Evolutionary conservation across 2,329 filamentous ascomycete species (phyloP), one percentile per base, ranked within the genome.

Genomic region (Aspergillus oerlinghausenensis): DNA sequence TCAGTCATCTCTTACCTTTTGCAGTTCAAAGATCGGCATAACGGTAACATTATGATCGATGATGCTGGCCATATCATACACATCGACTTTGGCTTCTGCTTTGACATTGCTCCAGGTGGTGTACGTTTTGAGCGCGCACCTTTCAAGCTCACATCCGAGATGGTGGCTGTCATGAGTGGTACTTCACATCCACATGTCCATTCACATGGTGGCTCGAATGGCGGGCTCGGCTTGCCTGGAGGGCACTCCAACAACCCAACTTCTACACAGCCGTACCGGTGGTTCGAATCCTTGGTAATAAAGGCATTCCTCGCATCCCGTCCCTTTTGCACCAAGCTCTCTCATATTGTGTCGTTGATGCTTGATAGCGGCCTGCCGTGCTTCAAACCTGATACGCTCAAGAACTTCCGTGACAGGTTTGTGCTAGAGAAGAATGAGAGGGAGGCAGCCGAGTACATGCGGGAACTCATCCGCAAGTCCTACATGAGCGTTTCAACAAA

Each of bases 21-120:
- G 40, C 95, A 99, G 70, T 97, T 99, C 86, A 99, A 99, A 75
- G 94, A 99, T 72, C 88, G 94, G 3, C 94, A 99, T 78, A 99
- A 99, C 73, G 94, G 94, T 60, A 99, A 99, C 79, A 99, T 99
- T 79, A 99, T 99, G 95, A 87, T 99, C 61, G 93, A 99, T 73
- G 93, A 97, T 68, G 90, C 89, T 0, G 94, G 95, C 3, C 94
- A 99, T 75, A 96, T 99, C 68, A 84, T 99, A 54, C 94, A 99
- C 78, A 97, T 99, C 65, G 94, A 99, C 73, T 99, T 99, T 70
- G 94, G 94, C 9, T 99, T 99, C 83, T 97, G 93, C 78, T 99
- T 99, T 76, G 95, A 99, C 70, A 97, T 99, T 65, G 94, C 92
- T 1, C 94, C 94, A 0, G 94, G 94, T 50, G 94, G 95, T 58